Evolutionary conservation across 192 early-diverging fungal genomes (phyloP), one percentile per base, ranked within the genome.

Genomic region (Dispira parvispora): DNA sequence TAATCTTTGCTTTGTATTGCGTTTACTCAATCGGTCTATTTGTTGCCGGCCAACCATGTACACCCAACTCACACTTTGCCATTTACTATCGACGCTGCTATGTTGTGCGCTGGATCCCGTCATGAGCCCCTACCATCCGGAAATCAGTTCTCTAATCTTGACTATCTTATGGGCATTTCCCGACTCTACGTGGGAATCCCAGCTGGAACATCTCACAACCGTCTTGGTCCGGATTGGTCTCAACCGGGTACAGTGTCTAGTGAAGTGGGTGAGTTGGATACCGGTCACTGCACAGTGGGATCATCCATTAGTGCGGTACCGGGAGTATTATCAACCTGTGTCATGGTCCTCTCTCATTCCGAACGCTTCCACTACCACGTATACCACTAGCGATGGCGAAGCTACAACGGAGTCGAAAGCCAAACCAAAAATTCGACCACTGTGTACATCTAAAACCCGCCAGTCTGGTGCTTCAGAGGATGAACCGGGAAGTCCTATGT

Each of bases 101-200:
- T 45, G 58, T n/a, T 61, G 58, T 18, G 28, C 43, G 14, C 43
- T 61, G 11, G 58, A 61, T 44, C 58, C 58, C n/a, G 42, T 25
- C 10, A 20, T 38, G 43, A 20, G 18, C 9, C 4, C 43, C 3
- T 61, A 44, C 25, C 58, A 44, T 20, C 12, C 14, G 3, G 58
- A 61, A 44, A 14, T 55, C 20, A 14, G 23, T 21, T 18, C 20
- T 10, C 53, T 55, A 8, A 25, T 55, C 11, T 21, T 55, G 18
- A 26, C 53, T 14, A 25, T 26, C 11, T 26, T 55, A 13, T 21
- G 20, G 16, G 53, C 12, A 3, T 25, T 55, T 9, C 25, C 53
- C 21, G 12, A 25, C 12, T 14, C 53, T 26, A 26, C 23, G 2
- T 55, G 18, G 53, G 14, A 18, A 21, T 18, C 18, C 2, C 18